A percentile compares a stretch with the other conserved stretches of the same genome.
These are phyloP conservation scores for Fusarium decemcellulare DNA, from an alignment of 2,329 filamentous ascomycete species.

Conservation along the genomic window DNA sequence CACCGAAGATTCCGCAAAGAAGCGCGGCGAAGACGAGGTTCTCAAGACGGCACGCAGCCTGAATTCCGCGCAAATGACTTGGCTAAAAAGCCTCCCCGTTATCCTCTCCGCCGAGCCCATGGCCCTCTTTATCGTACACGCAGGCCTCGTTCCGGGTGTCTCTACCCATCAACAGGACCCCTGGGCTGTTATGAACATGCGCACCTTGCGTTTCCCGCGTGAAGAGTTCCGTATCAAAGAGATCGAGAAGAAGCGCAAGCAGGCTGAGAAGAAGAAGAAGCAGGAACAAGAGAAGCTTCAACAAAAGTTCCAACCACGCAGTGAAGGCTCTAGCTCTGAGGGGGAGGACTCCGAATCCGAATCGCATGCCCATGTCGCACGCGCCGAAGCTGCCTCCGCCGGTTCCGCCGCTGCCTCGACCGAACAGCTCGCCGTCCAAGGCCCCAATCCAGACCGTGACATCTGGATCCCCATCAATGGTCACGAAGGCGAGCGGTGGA, in stretches of 20 bases:
- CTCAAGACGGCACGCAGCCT: constrained; percentile 71
- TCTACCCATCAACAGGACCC: constrained; percentile 80
- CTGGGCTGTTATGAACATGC: constrained; percentile 92
- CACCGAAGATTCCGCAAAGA: constrained; percentile 42
- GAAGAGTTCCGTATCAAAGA: constrained; percentile 56
- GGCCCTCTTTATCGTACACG: constrained; percentile 82
- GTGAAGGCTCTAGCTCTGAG: not conserved
- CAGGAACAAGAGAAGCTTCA: constrained; percentile 25
- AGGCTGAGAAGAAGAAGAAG: constrained; percentile 39
- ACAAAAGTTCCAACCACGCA: constrained; percentile 16
- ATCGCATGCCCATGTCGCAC: constrained; percentile 12
- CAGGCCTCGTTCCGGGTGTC: constrained; percentile 84
- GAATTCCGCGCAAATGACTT: constrained; percentile 72
- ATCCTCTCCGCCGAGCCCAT: constrained; percentile 81
- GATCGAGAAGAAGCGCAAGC: constrained; percentile 42
- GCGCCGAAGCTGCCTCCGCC: constrained; percentile 15
- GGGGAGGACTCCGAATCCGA: not conserved
- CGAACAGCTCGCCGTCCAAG: constrained; percentile 16
- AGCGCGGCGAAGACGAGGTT: constrained; percentile 55
- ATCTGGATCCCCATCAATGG: constrained; percentile 57
- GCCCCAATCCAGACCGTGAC: constrained; percentile 47
- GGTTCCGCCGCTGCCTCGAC: constrained; percentile 1
- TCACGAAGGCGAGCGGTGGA: constrained; percentile 75
- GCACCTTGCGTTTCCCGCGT: constrained; percentile 75
- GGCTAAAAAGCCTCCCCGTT: constrained; percentile 81